phyloP scores from a whole-genome alignment of 2,329 filamentous ascomycete species.

The Calycina marina region DNA sequence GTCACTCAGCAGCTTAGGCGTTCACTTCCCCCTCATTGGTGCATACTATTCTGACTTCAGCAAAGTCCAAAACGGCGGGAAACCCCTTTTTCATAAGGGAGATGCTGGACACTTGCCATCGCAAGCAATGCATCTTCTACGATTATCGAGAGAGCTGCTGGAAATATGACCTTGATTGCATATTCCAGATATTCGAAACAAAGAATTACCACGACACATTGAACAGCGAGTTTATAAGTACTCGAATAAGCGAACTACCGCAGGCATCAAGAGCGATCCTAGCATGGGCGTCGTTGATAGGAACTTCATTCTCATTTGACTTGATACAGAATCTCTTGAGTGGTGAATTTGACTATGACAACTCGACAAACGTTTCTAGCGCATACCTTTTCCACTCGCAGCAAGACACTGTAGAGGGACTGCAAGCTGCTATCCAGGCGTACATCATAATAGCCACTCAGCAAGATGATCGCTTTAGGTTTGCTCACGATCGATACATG shows the following conservation, averaged over 20 bases:
- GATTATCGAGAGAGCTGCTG: slow-evolving; percentile 72
- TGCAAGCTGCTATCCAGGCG: slow-evolving; percentile 69
- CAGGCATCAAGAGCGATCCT: slow-evolving; percentile 61
- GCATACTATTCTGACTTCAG: too few species aligned
- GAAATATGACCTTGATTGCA: slow-evolving; percentile 71
- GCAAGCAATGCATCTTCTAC: slow-evolving; percentile 81
- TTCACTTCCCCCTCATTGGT: slow-evolving; percentile 24
- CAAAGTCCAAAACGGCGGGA: slow-evolving; percentile 47
- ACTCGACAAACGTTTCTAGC: slow-evolving; percentile 25
- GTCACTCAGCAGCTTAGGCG: too few species aligned
- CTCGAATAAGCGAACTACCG: slow-evolving; percentile 63
- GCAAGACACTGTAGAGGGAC: slow-evolving; percentile 55
- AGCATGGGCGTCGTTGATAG: slow-evolving; percentile 74
- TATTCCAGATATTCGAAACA: slow-evolving; percentile 74
- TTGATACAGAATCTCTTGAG: slow-evolving; percentile 64
- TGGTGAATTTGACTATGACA: slow-evolving; percentile 50
- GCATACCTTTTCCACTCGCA: slow-evolving; percentile 36
- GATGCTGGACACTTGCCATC: slow-evolving; percentile 76
- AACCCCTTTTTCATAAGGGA: slow-evolving; percentile 87
- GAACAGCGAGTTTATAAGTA: slow-evolving; percentile 69
- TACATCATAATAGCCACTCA: slow-evolving; percentile 73
- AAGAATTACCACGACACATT: slow-evolving; percentile 67
- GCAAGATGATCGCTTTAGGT: slow-evolving; percentile 74
- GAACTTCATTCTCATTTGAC: slow-evolving; percentile 71
- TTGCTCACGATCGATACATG: slow-evolving; percentile 78